Base-by-base conservation (phyloP, 805 yeast species). In the Lipomyces sp. region DNA sequence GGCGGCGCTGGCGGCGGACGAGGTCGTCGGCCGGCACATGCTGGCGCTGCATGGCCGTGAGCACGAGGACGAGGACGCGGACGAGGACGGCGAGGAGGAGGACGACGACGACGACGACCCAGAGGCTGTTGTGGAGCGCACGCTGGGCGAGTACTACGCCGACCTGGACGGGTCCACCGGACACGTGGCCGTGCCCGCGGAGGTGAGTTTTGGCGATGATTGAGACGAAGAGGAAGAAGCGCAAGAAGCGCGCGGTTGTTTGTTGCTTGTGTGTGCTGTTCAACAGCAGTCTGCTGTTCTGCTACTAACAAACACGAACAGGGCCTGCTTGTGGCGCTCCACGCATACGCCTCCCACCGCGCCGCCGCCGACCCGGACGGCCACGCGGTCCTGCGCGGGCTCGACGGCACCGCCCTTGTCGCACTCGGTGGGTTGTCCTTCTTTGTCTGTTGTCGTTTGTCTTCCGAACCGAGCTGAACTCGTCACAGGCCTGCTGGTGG, bases 401-500 rank as follows among this genome's bases (percentile, higher is more conserved):
- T 49, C 26, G 53, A 49, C 43, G 53, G 41, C 19, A n/a, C 29
- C 16, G 53, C 53, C 16, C 52, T 49, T 22, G 39, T 49, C n/a
- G 49, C 53, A 10, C 33, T 49, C n/a, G 53, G 53, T 39, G 32
- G 19, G 53, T 39, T 10, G 29, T 6, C 29, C n/a, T n/a, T n/a
- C n/a, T n/a, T n/a, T n/a, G n/a, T n/a, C n/a, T n/a, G n/a, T n/a
- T n/a, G n/a, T n/a, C n/a, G n/a, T n/a, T n/a, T n/a, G n/a, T n/a
- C n/a, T n/a, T n/a, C n/a, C n/a, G n/a, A n/a, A n/a, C n/a, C n/a
- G n/a, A n/a, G n/a, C n/a, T 19, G 40, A 16, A 19, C 39, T 42
- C 26, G 23, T 8, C 19, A 7, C 41, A 47, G 51, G 48, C 22
- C 29, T 39, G 49, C 41, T 42, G n/a, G 18, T 47, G 47, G 51